These are phyloP conservation scores for Kalmusia sp. DNA, from an alignment of 2,329 filamentous ascomycete species.

Conservation along the genomic window DNA sequence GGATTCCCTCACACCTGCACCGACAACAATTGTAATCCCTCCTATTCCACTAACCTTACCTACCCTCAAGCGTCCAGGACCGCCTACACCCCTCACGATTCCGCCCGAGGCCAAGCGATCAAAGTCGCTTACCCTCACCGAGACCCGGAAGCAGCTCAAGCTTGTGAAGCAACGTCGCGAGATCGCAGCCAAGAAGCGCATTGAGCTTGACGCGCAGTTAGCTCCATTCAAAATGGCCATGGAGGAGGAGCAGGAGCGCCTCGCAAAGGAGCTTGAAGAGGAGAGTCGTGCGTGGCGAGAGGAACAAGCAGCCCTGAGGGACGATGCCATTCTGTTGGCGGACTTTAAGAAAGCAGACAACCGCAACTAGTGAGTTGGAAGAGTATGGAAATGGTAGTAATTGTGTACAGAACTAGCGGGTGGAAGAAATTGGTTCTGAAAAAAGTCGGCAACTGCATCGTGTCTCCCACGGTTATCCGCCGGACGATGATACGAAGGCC, in stretches of 20 bases:
- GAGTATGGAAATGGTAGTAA: background rate
- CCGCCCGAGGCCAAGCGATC: constrained; percentile 15
- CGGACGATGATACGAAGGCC: too few species aligned
- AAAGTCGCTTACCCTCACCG: constrained; percentile 15
- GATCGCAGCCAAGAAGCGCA: constrained; percentile 24
- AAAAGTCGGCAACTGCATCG: too few species aligned
- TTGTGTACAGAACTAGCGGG: too few species aligned
- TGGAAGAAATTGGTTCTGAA: too few species aligned
- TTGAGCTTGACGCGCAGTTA: constrained; percentile 21
- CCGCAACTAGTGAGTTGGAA: too few species aligned
- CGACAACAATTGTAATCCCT: background rate
- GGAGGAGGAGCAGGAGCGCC: constrained; percentile 27
- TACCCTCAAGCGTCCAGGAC: background rate
- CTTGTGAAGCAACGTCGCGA: constrained; percentile 20
- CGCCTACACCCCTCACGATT: background rate
- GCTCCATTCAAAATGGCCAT: constrained; percentile 24
- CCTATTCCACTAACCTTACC: background rate
- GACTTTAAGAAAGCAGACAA: constrained; percentile 22
- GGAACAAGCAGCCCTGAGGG: constrained; percentile 21
- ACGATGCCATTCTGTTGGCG: constrained; percentile 22
- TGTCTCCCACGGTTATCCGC: too few species aligned
- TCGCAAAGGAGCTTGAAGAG: constrained; percentile 24
- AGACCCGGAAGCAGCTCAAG: constrained; percentile 26
- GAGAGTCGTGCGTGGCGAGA: constrained; percentile 22
- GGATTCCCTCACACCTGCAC: background rate